Evolutionary conservation across 2,329 filamentous ascomycete species (phyloP).

Genomic region (Apiospora arundinis): DNA sequence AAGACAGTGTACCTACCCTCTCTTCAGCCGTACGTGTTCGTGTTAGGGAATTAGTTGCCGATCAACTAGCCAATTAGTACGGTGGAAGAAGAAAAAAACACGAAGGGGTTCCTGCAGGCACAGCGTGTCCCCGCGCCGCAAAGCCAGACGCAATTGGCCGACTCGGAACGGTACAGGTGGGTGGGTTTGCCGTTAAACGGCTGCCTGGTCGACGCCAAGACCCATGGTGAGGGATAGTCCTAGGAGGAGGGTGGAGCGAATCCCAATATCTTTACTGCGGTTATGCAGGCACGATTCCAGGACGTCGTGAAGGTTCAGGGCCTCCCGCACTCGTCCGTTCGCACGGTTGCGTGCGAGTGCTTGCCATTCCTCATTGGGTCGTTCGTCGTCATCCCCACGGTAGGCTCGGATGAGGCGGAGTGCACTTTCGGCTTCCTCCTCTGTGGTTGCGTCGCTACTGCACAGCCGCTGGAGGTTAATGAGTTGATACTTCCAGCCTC

Average conservation of each 20-base stretch:
- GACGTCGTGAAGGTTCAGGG: background rate
- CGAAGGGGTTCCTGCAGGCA: slow-evolving; percentile 6
- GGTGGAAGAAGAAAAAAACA: background rate
- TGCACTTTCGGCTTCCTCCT: background rate
- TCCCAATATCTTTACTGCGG: background rate
- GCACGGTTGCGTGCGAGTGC: background rate
- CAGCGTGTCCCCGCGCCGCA: background rate
- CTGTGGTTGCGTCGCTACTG: background rate
- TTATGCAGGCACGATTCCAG: slow-evolving; percentile 1
- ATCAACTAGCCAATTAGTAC: background rate
- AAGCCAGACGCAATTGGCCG: background rate
- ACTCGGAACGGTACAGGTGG: background rate
- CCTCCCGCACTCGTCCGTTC: background rate
- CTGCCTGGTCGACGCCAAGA: background rate
- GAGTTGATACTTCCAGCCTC: background rate
- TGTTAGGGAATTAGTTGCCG: background rate
- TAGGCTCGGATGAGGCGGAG: slow-evolving; percentile 1
- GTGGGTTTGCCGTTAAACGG: slow-evolving; percentile 15
- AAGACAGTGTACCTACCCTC: too few relatives aligned
- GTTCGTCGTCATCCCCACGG: background rate
- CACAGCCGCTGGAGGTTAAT: background rate
- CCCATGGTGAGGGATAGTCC: background rate
- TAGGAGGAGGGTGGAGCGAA: background rate
- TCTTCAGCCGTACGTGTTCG: too few relatives aligned
- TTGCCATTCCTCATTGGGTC: slow-evolving; percentile 7